Percentiles rank a stretch among this genome's conserved stretches.
phyloP scores from a whole-genome alignment of 306 rosid genomes.

The Hippophae rhamnoides region DNA sequence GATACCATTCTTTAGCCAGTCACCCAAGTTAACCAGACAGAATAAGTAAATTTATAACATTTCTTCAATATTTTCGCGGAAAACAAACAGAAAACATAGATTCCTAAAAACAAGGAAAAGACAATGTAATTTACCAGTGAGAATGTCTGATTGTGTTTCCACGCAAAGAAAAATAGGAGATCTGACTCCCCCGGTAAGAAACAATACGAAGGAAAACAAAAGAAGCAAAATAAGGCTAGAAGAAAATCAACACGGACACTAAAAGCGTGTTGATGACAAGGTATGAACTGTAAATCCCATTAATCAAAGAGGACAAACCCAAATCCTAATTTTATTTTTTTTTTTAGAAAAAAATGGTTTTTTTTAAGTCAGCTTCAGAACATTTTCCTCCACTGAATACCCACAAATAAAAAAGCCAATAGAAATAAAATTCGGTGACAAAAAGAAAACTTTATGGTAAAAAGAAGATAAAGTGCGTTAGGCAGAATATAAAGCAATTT shows the following conservation, averaged over 20 bases:
- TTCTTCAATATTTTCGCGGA: constrained; percentile 5
- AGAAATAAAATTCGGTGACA: constrained; percentile 20
- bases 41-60: neutral
- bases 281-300: constrained; percentile 67
- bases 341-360: constrained; percentile 10
- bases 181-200: constrained; percentile 47
- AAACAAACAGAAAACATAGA: constrained; percentile 37
- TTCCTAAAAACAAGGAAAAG: constrained; percentile 27
- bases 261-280: constrained; percentile 74
- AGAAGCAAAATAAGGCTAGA: constrained; percentile 3
- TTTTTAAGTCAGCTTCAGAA: constrained; percentile 27
- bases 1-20: neutral
- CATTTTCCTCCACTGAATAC: constrained; percentile 37
- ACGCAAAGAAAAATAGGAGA: constrained; percentile 39
- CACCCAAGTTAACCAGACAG: constrained; percentile 4
- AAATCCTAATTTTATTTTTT: constrained; percentile 1
- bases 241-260: constrained; percentile 33
- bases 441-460: constrained; percentile 6
- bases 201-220: constrained; percentile 8
- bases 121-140: constrained; percentile 36
- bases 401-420: constrained; percentile 2
- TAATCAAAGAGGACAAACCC: constrained; percentile 41
- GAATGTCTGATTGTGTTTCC: constrained; percentile 39
- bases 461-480: constrained; percentile 25
- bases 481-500: constrained; percentile 26